A percentile compares a stretch with the other conserved stretches of the same genome.
phyloP scores from a whole-genome alignment of 2,329 filamentous ascomycete species.

The Botrytis galanthina region DNA sequence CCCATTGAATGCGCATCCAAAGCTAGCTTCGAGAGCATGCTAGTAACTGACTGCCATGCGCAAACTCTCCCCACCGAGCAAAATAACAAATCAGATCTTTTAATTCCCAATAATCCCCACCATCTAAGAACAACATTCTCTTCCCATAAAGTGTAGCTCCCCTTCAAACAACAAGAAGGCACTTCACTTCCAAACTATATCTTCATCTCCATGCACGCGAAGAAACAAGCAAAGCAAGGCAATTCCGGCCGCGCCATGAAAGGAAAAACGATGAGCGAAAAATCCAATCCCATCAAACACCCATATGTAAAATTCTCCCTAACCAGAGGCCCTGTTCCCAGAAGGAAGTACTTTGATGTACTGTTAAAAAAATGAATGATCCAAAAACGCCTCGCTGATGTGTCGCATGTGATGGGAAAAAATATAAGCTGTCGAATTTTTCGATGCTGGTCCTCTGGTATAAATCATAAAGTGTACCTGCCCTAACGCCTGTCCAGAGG shows the following conservation, averaged over 20 bases:
- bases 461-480: slow-evolving; percentile 15
- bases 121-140: neutral
- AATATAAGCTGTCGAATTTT: slow-evolving; percentile 13
- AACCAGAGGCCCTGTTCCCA: slow-evolving; percentile 22
- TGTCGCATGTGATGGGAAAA: slow-evolving; percentile 21
- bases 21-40: neutral
- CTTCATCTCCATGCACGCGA: neutral
- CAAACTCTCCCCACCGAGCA: neutral
- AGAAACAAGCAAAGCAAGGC: neutral
- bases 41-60: neutral
- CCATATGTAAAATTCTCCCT: slow-evolving; percentile 20
- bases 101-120: neutral
- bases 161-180: neutral
- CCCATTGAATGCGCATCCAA: neutral
- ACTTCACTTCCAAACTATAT: neutral
- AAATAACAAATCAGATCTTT: neutral
- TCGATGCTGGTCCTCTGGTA: slow-evolving; percentile 21
- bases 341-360: slow-evolving; percentile 17
- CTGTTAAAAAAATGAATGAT: slow-evolving; percentile 7
- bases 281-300: neutral
- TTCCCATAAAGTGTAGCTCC: neutral
- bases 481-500: slow-evolving; percentile 17
- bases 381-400: slow-evolving; percentile 22
- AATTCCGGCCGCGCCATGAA: neutral
- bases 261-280: neutral